These are phyloP conservation scores for Penicillium coprophilum DNA, from an alignment of 495 filamentous ascomycete genomes.

Conservation along the genomic window DNA sequence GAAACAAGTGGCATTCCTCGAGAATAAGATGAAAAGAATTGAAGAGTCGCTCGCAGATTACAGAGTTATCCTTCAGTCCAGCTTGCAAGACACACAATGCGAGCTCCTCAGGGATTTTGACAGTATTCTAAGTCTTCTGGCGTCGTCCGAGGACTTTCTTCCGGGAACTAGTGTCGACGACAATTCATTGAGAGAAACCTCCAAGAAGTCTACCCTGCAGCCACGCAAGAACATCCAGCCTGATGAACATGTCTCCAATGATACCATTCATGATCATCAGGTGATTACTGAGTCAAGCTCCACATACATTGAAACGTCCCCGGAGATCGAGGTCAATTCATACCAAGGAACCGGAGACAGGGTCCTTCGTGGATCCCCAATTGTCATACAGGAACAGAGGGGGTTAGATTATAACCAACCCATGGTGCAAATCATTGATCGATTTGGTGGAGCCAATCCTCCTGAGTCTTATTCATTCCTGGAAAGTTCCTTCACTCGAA, in stretches of 20 bases:
- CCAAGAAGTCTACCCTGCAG: neutral
- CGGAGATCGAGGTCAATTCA: neutral
- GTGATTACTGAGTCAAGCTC: neutral
- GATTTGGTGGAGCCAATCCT: neutral
- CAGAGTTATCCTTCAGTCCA: neutral
- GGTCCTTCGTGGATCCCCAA: neutral
- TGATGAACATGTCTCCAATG: neutral
- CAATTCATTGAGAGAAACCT: neutral
- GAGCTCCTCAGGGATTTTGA: neutral
- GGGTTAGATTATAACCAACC: neutral
- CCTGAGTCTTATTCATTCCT: slow-evolving; percentile 34
- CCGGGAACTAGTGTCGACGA: neutral
- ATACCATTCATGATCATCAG: neutral
- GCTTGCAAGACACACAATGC: neutral
- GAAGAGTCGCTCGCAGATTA: neutral
- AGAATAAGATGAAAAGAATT: slow-evolving; percentile 20
- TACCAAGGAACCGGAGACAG: neutral
- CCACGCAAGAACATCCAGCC: neutral
- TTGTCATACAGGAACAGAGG: neutral
- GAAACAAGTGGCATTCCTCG: slow-evolving; percentile 59
- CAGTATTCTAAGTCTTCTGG: neutral
- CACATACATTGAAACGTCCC: neutral
- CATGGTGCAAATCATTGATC: neutral
- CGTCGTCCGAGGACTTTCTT: neutral
- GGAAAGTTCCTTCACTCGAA: slow-evolving; percentile 65